phyloP scores from a whole-genome alignment of 1,284 basidiomycete genomes.

The Marasmius sp. region DNA sequence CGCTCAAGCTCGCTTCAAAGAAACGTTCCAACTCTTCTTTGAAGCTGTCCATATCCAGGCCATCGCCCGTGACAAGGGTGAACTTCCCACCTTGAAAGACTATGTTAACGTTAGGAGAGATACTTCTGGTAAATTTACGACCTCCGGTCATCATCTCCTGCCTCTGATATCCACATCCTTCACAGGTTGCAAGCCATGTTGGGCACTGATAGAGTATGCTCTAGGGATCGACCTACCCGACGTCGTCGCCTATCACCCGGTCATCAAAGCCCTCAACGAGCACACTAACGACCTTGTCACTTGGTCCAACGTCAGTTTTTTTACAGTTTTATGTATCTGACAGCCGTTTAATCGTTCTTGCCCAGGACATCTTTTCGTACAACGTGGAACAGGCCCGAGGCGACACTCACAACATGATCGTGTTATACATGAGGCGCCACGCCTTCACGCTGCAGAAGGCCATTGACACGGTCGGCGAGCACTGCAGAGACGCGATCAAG shows the following conservation, averaged over 20 bases:
- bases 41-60: slow-evolving; percentile 53
- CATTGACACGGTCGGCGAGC: slow-evolving; percentile 50
- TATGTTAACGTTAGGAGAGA: slow-evolving; percentile 59
- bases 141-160: too few species aligned
- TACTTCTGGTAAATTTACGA: slow-evolving; percentile 54
- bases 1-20: slow-evolving; percentile 55
- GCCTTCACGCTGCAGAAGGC: slow-evolving; percentile 49
- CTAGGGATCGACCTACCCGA: slow-evolving; percentile 57
- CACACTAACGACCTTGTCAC: slow-evolving; percentile 58
- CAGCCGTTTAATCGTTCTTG: background rate
- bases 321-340: background rate
- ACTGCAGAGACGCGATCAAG: slow-evolving; percentile 48
- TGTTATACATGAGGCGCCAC: slow-evolving; percentile 54
- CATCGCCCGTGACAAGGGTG: slow-evolving; percentile 45
- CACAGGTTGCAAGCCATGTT: slow-evolving; percentile 58
- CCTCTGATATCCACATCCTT: too few species aligned
- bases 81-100: slow-evolving; percentile 53
- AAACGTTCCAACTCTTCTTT: slow-evolving; percentile 54
- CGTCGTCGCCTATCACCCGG: slow-evolving; percentile 49
- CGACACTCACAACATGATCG: slow-evolving; percentile 61
- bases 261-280: slow-evolving; percentile 51
- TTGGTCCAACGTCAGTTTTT: slow-evolving; percentile 54
- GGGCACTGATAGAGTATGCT: slow-evolving; percentile 58
- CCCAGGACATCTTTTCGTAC: slow-evolving; percentile 61
- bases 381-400: slow-evolving; percentile 59